These are phyloP conservation scores for Solanum hybrid DNA, from an alignment of 305 asterid species.

Conservation along the genomic window DNA sequence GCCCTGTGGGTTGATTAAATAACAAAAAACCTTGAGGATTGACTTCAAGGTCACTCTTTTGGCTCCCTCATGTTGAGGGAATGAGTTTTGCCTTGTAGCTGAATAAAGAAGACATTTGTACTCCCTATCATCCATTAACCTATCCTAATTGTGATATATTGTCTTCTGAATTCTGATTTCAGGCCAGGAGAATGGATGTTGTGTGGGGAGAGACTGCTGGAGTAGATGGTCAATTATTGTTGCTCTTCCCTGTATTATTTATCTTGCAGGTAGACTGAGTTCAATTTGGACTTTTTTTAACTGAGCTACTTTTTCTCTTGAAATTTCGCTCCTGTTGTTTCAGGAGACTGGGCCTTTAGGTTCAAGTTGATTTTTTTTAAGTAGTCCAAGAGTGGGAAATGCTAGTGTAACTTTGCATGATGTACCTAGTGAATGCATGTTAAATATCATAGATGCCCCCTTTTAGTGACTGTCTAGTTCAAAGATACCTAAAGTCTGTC, in stretches of 20 bases:
- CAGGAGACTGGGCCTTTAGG: background rate
- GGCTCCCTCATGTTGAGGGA: background rate
- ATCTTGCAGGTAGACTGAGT: conserved; percentile 61
- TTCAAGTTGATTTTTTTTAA: background rate
- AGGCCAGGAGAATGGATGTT: conserved; percentile 99
- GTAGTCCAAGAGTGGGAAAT: background rate
- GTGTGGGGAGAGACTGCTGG: conserved; percentile 99
- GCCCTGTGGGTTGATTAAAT: background rate
- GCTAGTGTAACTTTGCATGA: background rate
- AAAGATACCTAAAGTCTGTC: background rate
- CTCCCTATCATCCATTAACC: background rate
- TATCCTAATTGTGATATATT: background rate
- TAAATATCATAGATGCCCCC: background rate
- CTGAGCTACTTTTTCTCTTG: background rate
- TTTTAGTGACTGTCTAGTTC: background rate
- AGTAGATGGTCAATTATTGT: conserved; percentile 84
- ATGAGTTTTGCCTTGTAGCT: background rate
- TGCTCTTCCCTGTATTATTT: conserved; percentile 71
- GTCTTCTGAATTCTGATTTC: conserved; percentile 12
- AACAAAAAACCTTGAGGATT: background rate
- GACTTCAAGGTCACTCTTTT: background rate
- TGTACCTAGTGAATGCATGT: background rate
- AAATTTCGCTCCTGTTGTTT: background rate
- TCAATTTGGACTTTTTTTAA: background rate
- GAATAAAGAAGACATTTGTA: background rate